These are phyloP conservation scores for Suillus subalutaceus DNA, from an alignment of 768 basidiomycete genomes.

Conservation along the genomic window DNA sequence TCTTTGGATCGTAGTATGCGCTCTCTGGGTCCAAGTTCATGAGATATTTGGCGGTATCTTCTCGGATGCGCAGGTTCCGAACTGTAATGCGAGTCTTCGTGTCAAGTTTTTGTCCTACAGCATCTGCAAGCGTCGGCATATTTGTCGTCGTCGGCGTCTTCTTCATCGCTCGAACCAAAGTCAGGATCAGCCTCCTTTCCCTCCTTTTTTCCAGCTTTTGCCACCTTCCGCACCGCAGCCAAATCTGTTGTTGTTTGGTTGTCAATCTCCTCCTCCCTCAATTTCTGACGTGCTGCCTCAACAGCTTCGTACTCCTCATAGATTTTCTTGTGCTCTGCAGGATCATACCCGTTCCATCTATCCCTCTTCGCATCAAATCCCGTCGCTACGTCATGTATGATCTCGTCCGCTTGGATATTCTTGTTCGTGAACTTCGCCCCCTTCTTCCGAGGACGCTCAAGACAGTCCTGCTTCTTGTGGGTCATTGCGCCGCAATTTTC, in stretches of 20 bases:
- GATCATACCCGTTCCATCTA: conserved; percentile 98
- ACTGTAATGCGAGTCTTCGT: conserved; percentile 98
- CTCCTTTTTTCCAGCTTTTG: conserved; percentile 82
- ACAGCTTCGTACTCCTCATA: conserved; percentile 95
- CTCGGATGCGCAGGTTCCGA: conserved; percentile 95
- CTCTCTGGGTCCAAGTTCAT: conserved; percentile 94
- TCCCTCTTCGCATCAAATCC: conserved; percentile 96
- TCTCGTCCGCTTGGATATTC: conserved; percentile 89
- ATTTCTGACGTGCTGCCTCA: conserved; percentile 86
- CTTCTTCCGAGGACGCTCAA: conserved; percentile 95
- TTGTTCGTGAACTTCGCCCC: conserved; percentile 92
- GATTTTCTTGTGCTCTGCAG: conserved; percentile 80
- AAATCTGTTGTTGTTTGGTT: conserved; percentile 93
- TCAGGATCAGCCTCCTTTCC: conserved; percentile 79
- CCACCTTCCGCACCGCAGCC: conserved; percentile 91
- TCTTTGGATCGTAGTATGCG: conserved; percentile 99
- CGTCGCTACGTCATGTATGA: conserved; percentile 74
- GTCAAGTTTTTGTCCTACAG: conserved; percentile 97
- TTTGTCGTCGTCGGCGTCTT: conserved; percentile 96
- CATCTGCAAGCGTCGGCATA: conserved; percentile 98
- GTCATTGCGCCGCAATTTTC: conserved; percentile 99
- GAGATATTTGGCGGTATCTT: conserved; percentile 98
- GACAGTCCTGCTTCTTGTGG: conserved; percentile 88
- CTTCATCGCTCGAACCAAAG: conserved; percentile 96
- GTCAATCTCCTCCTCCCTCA: conserved; percentile 97